Evolutionary conservation across 2,329 filamentous ascomycete species (phyloP), one percentile per base, ranked within the genome.

Genomic region (Penicillium sp.): DNA sequence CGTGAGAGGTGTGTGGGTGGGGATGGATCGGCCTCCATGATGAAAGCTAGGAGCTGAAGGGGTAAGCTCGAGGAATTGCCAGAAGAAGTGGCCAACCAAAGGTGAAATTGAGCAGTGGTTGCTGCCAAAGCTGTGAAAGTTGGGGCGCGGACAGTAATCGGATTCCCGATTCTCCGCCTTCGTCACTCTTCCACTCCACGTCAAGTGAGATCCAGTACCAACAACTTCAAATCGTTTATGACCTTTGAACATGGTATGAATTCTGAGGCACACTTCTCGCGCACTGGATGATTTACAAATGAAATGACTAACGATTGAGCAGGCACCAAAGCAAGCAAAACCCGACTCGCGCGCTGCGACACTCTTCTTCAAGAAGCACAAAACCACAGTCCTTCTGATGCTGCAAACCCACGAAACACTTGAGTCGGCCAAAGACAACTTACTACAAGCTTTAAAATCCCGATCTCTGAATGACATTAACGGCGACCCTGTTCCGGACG

Each of bases 331-430:
- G 29, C 47, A 58, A 53, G 41, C 58, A 21, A 65, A 66, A 22
- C 45, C 63, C 27, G 65, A 69, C 45, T 79, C 84, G 42, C 74
- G 79, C n/a, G 77, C 81, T 61, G 79, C 83, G 63, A 89, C 88
- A 9, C 75, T 92, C 51, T 82, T 86, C 55, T 85, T 92, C 75
- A 91, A 90, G 72, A 82, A 88, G 69, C 85, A 88, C 67, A 83
- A 84, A 54, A 83, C 86, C 63, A 92, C 88, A 4, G 79, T 91
- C 59, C 83, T 89, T 64, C 78, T 92, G 54, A 86, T 88, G 57
- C 79, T 88, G 43, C 80, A 84, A 38, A 75, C 84, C 5, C 74
- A 81, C 13, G 79, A 81, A 38, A 72, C 84, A 10, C 83, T 90
- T 65, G 73, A 77, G 14, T 72, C 77, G 1, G 75, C 89, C 54